Percentiles rank a stretch among this genome's conserved stretches.
These are phyloP conservation scores for Henckelia pumila DNA, from an alignment of 257 asterid genomes.

Conservation along the genomic window DNA sequence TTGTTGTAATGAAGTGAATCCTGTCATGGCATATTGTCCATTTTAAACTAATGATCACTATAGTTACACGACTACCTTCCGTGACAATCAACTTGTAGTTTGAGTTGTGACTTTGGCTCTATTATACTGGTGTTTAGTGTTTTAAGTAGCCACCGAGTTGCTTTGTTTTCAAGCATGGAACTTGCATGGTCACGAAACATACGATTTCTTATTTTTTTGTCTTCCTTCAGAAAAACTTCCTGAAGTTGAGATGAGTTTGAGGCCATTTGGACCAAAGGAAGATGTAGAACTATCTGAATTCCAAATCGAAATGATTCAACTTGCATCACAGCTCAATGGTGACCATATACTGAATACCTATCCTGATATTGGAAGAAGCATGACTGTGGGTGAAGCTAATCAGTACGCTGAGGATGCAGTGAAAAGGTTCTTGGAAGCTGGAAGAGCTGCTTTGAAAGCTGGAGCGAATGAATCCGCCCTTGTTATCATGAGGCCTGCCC, in stretches of 20 bases:
- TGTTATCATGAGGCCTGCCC: constrained; percentile 86
- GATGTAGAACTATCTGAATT: constrained; percentile 68
- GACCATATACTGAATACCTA: constrained; percentile 74
- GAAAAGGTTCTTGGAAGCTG: constrained; percentile 84
- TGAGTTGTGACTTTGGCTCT: not conserved
- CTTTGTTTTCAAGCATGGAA: not conserved
- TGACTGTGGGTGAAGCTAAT: constrained; percentile 67
- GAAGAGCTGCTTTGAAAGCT: constrained; percentile 75
- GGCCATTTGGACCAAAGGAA: constrained; percentile 75
- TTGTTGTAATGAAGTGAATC: not conserved
- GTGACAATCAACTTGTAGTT: not conserved
- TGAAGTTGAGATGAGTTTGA: constrained; percentile 50
- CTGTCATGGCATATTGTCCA: not conserved
- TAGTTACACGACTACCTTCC: not conserved
- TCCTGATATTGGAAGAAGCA: constrained; percentile 69
- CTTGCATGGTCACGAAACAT: not conserved
- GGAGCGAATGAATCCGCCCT: constrained; percentile 89
- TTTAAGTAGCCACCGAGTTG: not conserved
- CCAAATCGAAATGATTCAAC: constrained; percentile 80
- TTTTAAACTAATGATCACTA: no score
- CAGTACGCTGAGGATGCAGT: constrained; percentile 84
- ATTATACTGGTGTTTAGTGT: not conserved
- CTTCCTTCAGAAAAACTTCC: constrained; percentile 60
- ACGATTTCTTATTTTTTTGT: constrained; percentile 10
- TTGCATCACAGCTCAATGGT: constrained; percentile 95